Conservation (phyloP, 2,329 filamentous ascomycete species). For the Lecanicillium sp. region DNA sequence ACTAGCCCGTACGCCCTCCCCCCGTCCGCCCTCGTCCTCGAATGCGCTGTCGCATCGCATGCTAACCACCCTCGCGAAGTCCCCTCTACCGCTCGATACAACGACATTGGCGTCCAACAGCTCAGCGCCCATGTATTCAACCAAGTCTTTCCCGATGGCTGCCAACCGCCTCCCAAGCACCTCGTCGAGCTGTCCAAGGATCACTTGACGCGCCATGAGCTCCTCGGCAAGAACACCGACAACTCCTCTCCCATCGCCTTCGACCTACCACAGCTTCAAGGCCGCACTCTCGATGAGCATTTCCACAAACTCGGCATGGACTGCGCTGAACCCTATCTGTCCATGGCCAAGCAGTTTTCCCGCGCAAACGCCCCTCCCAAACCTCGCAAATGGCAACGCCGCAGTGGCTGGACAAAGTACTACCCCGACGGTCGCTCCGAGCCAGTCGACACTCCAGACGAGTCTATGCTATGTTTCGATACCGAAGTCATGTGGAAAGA, state of each 20-base stretch:
- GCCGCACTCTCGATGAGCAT: slow-evolving; percentile 81
- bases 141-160: slow-evolving; percentile 66
- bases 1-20: slow-evolving; percentile 32
- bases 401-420: slow-evolving; percentile 95
- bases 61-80: slow-evolving; percentile 24
- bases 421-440: slow-evolving; percentile 63
- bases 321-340: slow-evolving; percentile 76
- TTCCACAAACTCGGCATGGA: slow-evolving; percentile 84
- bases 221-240: slow-evolving; percentile 86
- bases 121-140: slow-evolving; percentile 74
- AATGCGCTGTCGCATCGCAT: not conserved
- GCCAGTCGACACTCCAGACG: slow-evolving; percentile 67
- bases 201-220: slow-evolving; percentile 76
- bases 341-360: slow-evolving; percentile 67
- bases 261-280: slow-evolving; percentile 73
- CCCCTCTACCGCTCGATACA: slow-evolving; percentile 61
- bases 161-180: slow-evolving; percentile 53
- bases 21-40: not conserved
- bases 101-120: slow-evolving; percentile 92
- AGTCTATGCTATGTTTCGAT: slow-evolving; percentile 82
- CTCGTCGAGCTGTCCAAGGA: slow-evolving; percentile 74
- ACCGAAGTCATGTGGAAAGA: slow-evolving; percentile 96
- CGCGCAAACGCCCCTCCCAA: slow-evolving; percentile 49
- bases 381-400: slow-evolving; percentile 64
- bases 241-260: slow-evolving; percentile 70